Percentiles rank a stretch among this genome's conserved stretches.
Evolutionary conservation across 2,329 filamentous ascomycete genomes (phyloP).

Genomic region (Pyrenochaeta sp.): DNA sequence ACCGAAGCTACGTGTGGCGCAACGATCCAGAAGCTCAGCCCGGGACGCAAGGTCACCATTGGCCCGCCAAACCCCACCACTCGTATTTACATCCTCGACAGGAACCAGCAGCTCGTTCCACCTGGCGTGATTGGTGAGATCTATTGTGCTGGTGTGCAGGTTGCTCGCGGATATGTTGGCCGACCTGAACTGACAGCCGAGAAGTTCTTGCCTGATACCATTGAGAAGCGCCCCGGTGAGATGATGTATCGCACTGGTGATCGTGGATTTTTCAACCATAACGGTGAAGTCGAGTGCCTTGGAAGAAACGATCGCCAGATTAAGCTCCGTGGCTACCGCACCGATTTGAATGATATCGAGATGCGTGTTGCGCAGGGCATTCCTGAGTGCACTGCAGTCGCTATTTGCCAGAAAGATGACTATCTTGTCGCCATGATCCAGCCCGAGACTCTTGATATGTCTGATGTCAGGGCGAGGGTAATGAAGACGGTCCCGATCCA

Average conservation of each 20-base stretch:
- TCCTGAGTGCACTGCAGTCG: constrained; percentile 24
- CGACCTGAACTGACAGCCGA: constrained; percentile 36
- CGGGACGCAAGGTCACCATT: constrained; percentile 44
- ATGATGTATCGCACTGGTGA: constrained; percentile 57
- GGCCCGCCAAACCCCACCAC: constrained; percentile 49
- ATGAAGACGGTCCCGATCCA: constrained; percentile 19
- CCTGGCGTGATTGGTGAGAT: constrained; percentile 54
- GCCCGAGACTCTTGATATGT: constrained; percentile 20
- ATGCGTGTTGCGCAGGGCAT: constrained; percentile 25
- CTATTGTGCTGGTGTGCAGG: constrained; percentile 55
- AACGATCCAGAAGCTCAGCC: constrained; percentile 42
- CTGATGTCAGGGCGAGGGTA: constrained; percentile 6
- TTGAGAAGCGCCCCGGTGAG: constrained; percentile 27
- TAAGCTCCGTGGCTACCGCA: constrained; percentile 50
- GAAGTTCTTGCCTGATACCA: constrained; percentile 44
- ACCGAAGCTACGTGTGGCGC: constrained; percentile 53
- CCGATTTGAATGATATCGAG: constrained; percentile 54
- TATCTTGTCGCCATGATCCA: constrained; percentile 41
- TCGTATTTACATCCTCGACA: constrained; percentile 55
- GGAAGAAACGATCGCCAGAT: constrained; percentile 56
- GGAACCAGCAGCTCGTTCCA: constrained; percentile 35
- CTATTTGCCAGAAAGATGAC: constrained; percentile 32
- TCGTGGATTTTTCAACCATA: constrained; percentile 44
- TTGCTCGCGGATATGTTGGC: constrained; percentile 54
- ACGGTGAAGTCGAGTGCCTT: constrained; percentile 50